phyloP scores from a whole-genome alignment of 441 rosid genomes.

The Breynia disticha region DNA sequence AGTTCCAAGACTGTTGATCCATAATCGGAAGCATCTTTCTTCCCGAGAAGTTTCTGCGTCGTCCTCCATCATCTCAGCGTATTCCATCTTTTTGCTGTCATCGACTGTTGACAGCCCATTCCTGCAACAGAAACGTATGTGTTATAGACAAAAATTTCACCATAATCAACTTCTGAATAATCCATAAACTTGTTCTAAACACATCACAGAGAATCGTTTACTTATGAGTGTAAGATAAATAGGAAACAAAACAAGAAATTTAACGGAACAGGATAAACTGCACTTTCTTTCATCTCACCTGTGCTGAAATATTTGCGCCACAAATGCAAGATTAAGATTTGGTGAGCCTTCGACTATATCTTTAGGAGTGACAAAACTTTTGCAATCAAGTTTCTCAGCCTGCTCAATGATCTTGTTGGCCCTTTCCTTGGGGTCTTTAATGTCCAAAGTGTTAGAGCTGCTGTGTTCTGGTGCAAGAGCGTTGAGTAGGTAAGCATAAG shows the following conservation, averaged over 20 bases:
- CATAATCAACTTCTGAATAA: not conserved
- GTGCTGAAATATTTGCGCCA: slow-evolving; percentile 89
- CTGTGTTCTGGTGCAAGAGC: slow-evolving; percentile 95
- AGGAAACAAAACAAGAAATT: not conserved
- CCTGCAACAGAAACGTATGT: slow-evolving; percentile 37
- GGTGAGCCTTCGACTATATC: slow-evolving; percentile 95
- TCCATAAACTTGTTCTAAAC: not conserved
- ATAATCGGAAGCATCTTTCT: slow-evolving; percentile 96
- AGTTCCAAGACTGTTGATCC: slow-evolving; percentile 96
- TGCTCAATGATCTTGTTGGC: slow-evolving; percentile 80
- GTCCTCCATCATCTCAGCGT: slow-evolving; percentile 96
- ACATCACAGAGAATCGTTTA: not conserved
- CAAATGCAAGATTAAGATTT: slow-evolving; percentile 97
- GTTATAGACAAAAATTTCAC: slow-evolving; percentile 6
- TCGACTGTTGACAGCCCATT: slow-evolving; percentile 55
- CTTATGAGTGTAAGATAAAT: too few relatives aligned
- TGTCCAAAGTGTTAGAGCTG: slow-evolving; percentile 36
- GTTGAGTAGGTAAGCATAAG: slow-evolving; percentile 85
- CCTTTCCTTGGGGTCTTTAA: slow-evolving; percentile 60
- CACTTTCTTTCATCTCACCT: slow-evolving; percentile 39
- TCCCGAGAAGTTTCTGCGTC: slow-evolving; percentile 90
- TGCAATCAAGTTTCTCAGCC: slow-evolving; percentile 92
- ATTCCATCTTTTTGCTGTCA: slow-evolving; percentile 55
- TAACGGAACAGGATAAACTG: slow-evolving; percentile 1
- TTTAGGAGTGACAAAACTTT: slow-evolving; percentile 68